Base-by-base conservation (phyloP, 495 filamentous ascomycete genomes). In the Penicillium paxilli region DNA sequence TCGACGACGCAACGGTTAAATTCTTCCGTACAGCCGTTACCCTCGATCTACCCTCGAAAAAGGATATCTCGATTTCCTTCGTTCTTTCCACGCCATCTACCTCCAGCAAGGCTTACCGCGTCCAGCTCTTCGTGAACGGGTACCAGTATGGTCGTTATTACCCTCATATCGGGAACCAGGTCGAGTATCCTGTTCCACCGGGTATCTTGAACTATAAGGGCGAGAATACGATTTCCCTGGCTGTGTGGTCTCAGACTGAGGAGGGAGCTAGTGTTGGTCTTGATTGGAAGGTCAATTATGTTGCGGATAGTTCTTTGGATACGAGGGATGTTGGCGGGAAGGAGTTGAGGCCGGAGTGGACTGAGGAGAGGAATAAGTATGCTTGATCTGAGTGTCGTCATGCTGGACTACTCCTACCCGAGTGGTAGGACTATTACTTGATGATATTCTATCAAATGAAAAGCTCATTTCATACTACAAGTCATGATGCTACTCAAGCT, bases 21-120 rank as follows among this genome's bases (percentile, higher is more conserved):
- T 89, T 87, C 65, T 89, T 86, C 71, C 76, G 80, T 25, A 77
- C 83, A 0, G 68, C 69, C 4, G 70, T 90, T 22, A 67, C 75
- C 10, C 70, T 90, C 5, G 56, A 80, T 42, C 49, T 90, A 10
- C 68, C 71, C 24, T 21, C 44, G 1, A 59, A 64, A 6, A 42
- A 68, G 11, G 75, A 79, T 54, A 60, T 75, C 2, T 76, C 85
- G 4, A 70, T 88, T 20, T 74, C 75, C 0, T 68, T 78, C 22
- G 52, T 72, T 11, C 54, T 77, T 2, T 65, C 64, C 6, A 63
- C 72, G 0, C 64, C 68, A 4, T 25, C 62, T 1, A 38, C 59
- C 5, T 49, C 51, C 12, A 60, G 58, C 8, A 62, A 53, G 2
- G 63, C 67, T 0, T 73, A 70, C 35, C 67, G 75, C 5, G 69